phyloP scores from a whole-genome alignment of 179 eudicot species.

The Sideroxylon spinosum region DNA sequence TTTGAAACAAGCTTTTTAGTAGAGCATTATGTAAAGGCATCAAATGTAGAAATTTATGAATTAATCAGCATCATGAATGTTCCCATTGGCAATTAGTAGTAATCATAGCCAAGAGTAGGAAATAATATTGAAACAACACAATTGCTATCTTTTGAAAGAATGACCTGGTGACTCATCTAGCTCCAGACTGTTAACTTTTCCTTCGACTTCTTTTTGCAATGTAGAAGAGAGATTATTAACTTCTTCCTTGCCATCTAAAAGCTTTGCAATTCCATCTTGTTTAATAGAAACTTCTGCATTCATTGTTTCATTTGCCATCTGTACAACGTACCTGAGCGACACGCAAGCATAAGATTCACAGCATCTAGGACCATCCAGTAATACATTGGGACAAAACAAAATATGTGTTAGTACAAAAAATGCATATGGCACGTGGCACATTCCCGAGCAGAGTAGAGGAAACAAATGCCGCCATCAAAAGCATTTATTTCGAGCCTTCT shows the following conservation, averaged over 20 bases:
- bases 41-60: no score
- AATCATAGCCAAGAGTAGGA: background rate
- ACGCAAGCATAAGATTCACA: no score
- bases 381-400: no score
- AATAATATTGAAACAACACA: background rate
- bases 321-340: background rate
- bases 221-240: slow-evolving; percentile 24
- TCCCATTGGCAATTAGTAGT: background rate
- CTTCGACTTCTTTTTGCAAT: slow-evolving; percentile 41
- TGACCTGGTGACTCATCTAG: slow-evolving; percentile 32
- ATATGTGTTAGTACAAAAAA: no score
- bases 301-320: slow-evolving; percentile 32
- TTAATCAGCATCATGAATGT: no score
- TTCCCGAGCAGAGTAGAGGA: no score
- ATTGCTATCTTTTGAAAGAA: background rate
- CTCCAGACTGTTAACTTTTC: slow-evolving; percentile 21
- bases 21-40: no score
- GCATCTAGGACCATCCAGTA: no score
- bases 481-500: no score
- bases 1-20: no score
- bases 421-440: no score
- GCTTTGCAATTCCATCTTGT: slow-evolving; percentile 30
- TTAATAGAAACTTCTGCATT: slow-evolving; percentile 29
- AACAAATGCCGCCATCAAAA: no score
- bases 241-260: slow-evolving; percentile 23